phyloP scores from a whole-genome alignment of 805 yeast species.

The Nakazawaea molendinolei region DNA sequence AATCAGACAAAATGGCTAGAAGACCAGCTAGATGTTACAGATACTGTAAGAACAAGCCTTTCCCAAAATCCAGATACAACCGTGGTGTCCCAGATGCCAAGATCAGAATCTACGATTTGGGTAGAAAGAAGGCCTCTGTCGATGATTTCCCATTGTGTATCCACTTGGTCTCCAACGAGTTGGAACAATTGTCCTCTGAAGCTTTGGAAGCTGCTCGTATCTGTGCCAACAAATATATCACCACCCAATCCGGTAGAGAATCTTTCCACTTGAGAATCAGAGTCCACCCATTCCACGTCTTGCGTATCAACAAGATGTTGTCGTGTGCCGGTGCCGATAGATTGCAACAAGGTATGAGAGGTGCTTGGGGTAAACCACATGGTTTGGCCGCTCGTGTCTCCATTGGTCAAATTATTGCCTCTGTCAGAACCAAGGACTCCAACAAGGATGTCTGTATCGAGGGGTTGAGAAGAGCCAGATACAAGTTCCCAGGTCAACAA shows the following conservation, averaged over 20 bases:
- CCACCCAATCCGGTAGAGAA: conserved; percentile 97
- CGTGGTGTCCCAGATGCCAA: conserved; percentile 99
- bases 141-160: conserved; percentile 99
- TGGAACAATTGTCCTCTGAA: conserved; percentile 98
- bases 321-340: conserved; percentile 99
- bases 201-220: conserved; percentile 99
- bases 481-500: conserved; percentile 99
- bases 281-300: conserved; percentile 99
- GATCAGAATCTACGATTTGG: conserved; percentile 98
- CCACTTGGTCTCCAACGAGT: conserved; percentile 98
- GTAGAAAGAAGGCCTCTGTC: conserved; percentile 99
- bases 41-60: conserved; percentile 99
- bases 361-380: conserved; percentile 99
- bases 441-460: conserved; percentile 97
- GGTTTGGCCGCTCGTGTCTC: conserved; percentile 99
- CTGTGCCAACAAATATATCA: conserved; percentile 99
- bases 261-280: conserved; percentile 99
- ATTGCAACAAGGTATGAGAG: conserved; percentile 99
- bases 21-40: conserved; percentile 99
- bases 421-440: conserved; percentile 96
- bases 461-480: conserved; percentile 99
- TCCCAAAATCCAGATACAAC: conserved; percentile 99
- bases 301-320: conserved; percentile 99
- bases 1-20: conserved; percentile 85
- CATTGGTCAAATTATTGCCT: conserved; percentile 97